Base-by-base conservation (phyloP, 495 filamentous ascomycete species). In the Apodospora peruviana region DNA sequence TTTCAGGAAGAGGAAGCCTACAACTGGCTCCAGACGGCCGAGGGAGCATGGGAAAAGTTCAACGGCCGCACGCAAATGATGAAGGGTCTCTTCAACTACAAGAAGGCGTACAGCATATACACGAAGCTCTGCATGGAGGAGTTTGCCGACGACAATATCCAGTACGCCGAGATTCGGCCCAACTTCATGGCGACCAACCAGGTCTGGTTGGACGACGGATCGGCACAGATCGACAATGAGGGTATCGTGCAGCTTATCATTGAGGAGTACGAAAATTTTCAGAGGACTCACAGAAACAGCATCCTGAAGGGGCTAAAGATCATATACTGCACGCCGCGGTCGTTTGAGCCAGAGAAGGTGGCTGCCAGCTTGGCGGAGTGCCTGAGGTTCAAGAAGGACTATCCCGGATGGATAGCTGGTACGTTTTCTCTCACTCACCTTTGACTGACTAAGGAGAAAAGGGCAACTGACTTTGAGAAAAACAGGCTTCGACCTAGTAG, bases 401-500 rank as follows among this genome's bases (percentile, higher is more conserved):
- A 82, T 57, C 83, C 84, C 0, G 62, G 80, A 22, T 77, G 89
- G 37, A 85, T 98, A 44, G 86, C 75, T 12, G 76, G 72, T 72
- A 64, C 52, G 48, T 47, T 22, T 70, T 29, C 42, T 21, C 23
- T 23, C n/a, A 20, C 27, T 22, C 21, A 27, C 1, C 9, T 23
- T 17, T 17, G 7, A 2, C 12, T 20, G 8, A 12, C 14, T 9
- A 5, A 20, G 16, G 5, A 14, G 8, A 19, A 20, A 14, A 29
- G 19, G 5, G 14, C 42, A 21, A 5, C 21, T 10, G 0, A 9
- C 7, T 14, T 14, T 20, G 9, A 3, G 20, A 2, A 5, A 25
- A 1, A 14, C 8, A 72, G 90, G 91, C 8, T 96, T 88, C 59
- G 93, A 98, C 62, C 64, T 95, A 9, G 87, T 95, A 10, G 93